phyloP scores from a whole-genome alignment of 1,284 basidiomycete species.

The Boletus semigastroideus region DNA sequence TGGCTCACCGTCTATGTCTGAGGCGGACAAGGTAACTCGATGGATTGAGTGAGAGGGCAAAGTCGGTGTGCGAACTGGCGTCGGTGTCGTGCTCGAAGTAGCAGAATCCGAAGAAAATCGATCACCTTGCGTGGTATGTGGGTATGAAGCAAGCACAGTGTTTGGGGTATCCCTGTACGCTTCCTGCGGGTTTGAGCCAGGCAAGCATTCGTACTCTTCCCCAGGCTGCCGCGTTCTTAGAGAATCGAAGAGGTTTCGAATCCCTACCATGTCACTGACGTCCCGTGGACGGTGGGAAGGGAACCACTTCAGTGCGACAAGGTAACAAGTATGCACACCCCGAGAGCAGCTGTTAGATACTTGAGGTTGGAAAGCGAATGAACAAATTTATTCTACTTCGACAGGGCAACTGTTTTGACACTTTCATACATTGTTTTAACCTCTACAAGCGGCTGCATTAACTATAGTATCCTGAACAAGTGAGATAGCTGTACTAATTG shows the following conservation, averaged over 20 bases:
- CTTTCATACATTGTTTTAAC: background rate
- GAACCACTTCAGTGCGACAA: background rate
- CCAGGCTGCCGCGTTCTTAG: constrained; percentile 14
- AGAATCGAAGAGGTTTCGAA: constrained; percentile 11
- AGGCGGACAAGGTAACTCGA: constrained; percentile 52
- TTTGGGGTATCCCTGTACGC: constrained; percentile 7
- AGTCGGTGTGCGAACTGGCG: constrained; percentile 48
- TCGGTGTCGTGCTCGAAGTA: constrained; percentile 42
- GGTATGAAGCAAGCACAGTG: constrained; percentile 24
- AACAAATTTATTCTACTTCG: background rate
- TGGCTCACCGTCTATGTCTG: constrained; percentile 66
- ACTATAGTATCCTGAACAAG: no score
- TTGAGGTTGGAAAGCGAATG: background rate
- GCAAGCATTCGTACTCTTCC: constrained; percentile 28
- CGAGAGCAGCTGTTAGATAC: no score
- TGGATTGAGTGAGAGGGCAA: constrained; percentile 46
- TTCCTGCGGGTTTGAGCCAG: constrained; percentile 17
- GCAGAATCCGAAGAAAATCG: constrained; percentile 40
- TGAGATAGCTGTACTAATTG: no score
- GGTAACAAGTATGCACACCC: no score
- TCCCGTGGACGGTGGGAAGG: constrained; percentile 10
- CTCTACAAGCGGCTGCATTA: no score
- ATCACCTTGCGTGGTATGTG: constrained; percentile 14
- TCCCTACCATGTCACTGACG: constrained; percentile 17
- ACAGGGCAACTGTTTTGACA: background rate